A percentile compares a stretch with the other conserved stretches of the same genome.
Conservation (phyloP, 345 rosid genomes). For the Corchorus capsularis region DNA sequence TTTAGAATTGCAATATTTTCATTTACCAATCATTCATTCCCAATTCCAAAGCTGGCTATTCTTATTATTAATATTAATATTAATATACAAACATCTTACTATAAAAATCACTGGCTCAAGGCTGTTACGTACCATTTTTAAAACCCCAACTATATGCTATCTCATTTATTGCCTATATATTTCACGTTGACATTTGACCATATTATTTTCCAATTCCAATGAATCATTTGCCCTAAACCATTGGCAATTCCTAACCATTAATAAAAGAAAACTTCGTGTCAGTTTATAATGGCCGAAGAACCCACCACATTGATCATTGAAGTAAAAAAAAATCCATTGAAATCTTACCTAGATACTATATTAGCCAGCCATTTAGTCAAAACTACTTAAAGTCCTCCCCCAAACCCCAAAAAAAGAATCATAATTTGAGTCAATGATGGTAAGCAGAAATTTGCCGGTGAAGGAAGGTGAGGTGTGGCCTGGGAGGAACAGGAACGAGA, state of each 20-base stretch:
- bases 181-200: conserved; percentile 20
- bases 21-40: conserved; percentile 4
- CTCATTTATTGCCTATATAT: background rate
- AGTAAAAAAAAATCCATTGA: too few species aligned
- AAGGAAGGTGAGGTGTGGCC: too few species aligned
- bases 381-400: background rate
- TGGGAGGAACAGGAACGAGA: background rate
- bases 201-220: background rate
- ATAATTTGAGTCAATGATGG: background rate
- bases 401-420: background rate
- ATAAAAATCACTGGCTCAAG: background rate
- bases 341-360: too few species aligned
- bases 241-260: background rate
- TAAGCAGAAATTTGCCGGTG: background rate
- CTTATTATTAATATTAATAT: background rate
- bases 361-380: background rate
- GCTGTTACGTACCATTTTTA: conserved; percentile 3
- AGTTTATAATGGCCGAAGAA: conserved; percentile 16
- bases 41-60: conserved; percentile 3
- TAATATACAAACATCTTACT: background rate
- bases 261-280: background rate
- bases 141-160: background rate
- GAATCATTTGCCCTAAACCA: conserved; percentile 9
- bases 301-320: background rate
- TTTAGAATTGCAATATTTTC: background rate